Conservation (phyloP, 2,329 filamentous ascomycete genomes). For the Penicillium sp. region DNA sequence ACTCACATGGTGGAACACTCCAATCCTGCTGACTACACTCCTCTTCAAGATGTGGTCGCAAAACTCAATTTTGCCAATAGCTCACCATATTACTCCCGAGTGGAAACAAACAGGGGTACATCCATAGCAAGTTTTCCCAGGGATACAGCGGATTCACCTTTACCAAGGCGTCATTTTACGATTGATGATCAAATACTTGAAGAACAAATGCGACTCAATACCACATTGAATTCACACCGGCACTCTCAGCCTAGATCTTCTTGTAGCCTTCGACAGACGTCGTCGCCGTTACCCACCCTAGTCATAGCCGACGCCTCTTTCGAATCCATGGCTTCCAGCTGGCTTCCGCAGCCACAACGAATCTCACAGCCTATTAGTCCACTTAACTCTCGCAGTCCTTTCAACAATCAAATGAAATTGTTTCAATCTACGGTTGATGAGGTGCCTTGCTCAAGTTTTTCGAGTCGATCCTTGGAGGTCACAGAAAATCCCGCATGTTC, state of each 20-base stretch:
- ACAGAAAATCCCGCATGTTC: neutral
- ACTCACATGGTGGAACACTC: neutral
- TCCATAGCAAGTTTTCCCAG: neutral
- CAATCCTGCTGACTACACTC: neutral
- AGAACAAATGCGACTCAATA: constrained; percentile 16
- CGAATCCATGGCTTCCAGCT: constrained; percentile 7
- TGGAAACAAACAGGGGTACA: neutral
- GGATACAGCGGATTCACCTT: neutral
- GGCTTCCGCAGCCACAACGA: constrained; percentile 15
- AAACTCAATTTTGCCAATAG: neutral
- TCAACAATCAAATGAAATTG: neutral
- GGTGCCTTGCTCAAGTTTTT: neutral
- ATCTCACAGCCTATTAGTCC: neutral
- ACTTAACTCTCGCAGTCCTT: neutral
- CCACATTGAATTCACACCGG: neutral
- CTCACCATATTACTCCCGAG: neutral
- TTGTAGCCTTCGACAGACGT: neutral
- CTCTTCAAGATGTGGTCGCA: neutral
- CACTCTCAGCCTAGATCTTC: neutral
- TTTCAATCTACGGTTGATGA: neutral
- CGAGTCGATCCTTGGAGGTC: neutral
- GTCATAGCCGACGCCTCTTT: neutral
- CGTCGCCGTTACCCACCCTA: constrained; percentile 2
- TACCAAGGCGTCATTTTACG: constrained; percentile 15
- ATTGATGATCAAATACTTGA: constrained; percentile 30